Conservation (phyloP, 495 filamentous ascomycete genomes). For the Penicillium subrubescens region DNA sequence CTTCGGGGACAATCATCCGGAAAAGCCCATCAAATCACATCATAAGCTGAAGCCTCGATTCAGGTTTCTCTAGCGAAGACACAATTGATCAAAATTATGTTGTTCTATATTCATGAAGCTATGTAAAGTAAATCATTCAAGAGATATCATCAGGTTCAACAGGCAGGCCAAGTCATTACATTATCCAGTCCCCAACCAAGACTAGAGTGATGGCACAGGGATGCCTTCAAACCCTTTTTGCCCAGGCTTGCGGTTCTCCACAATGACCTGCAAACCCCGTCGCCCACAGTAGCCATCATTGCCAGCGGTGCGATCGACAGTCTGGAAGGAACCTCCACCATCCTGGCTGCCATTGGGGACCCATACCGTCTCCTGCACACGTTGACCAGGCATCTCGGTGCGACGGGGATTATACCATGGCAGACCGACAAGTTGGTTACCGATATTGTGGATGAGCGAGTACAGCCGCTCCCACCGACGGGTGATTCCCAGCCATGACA, state of each 20-base stretch:
- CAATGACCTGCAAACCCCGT: constrained; percentile 58
- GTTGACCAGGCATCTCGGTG: constrained; percentile 52
- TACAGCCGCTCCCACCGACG: constrained; percentile 63
- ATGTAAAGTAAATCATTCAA: neutral
- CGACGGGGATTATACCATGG: constrained; percentile 62
- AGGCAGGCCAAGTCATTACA: constrained; percentile 8
- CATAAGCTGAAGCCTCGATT: neutral
- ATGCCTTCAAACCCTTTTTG: constrained; percentile 56
- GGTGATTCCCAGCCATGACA: constrained; percentile 57
- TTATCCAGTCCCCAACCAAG: neutral
- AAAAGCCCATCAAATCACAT: neutral
- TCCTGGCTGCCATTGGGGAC: constrained; percentile 33
- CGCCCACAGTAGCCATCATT: constrained; percentile 61
- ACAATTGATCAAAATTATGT: neutral
- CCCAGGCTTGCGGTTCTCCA: constrained; percentile 49
- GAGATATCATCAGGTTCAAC: neutral
- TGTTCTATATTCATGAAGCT: neutral
- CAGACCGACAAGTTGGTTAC: constrained; percentile 52
- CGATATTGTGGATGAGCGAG: constrained; percentile 54
- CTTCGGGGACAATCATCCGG: neutral
- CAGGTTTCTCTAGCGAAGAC: neutral
- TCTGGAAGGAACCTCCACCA: constrained; percentile 45
- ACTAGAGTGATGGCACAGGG: constrained; percentile 30
- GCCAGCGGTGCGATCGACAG: constrained; percentile 42
- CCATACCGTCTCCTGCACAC: constrained; percentile 58